Base-by-base conservation (phyloP, 306 rosid genomes). In the Amphicarpaea edgeworthii region DNA sequence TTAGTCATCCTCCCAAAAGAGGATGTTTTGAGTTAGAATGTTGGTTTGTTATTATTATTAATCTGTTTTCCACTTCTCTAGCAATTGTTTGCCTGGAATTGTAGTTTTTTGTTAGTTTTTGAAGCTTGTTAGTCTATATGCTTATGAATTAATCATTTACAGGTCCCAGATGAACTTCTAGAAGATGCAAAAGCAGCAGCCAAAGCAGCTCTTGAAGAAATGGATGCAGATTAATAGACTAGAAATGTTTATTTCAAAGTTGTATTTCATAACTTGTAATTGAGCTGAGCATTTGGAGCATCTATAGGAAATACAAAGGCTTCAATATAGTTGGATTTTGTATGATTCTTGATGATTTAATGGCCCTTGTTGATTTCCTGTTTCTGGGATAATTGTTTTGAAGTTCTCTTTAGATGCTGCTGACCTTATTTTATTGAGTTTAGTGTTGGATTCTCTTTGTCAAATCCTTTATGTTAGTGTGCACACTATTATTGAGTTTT, bases 141-240 rank as follows among this genome's bases (percentile, higher is more conserved):
- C 32, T 37, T 8, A 42, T 30, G 20, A 65, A 54, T 84, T 49
- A 20, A 42, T 50, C 28, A 16, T 82, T 28, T 32, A 20, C 86
- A 93, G 98, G 98, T 95, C 61, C 98, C 98, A 0, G 87, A 89
- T 19, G 88, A 78, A 37, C 96, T 93, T 57, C 83, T 93, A 30
- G 93, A 90, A 81, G 93, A 83, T 76, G 98, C 98, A 1, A 93
- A 91, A 71, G 76, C 97, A 43, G 97, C 98, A 2, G 98, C 98
- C 43, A 93, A 85, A 85, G 91, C 91, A 12, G 97, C 98, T 62
- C 87, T 93, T 86, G 97, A 93, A 85, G 98, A 93, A 85, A 93
- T 93, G 97, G 98, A 93, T 80, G 98, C 97, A 21, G 98, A 95
- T 84, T 94, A 87, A 47, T 17, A 2, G 43, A 55, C 21, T 73